A percentile compares a stretch with the other conserved stretches of the same genome.
Evolutionary conservation across 371 early-diverging fungal genomes (phyloP).

Genomic region (Mucor racemosus): DNA sequence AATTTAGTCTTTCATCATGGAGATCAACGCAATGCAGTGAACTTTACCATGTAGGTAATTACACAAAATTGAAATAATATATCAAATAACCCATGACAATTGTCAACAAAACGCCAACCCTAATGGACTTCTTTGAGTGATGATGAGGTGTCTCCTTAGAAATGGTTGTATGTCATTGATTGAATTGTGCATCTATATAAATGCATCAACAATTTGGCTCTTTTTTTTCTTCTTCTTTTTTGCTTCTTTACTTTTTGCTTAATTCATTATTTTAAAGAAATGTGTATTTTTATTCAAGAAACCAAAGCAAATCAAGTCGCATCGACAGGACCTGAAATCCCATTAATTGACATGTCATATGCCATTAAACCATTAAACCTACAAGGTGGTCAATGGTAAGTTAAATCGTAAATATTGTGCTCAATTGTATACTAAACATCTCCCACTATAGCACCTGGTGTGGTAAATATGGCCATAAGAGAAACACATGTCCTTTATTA

Average conservation of each 20-base stretch:
- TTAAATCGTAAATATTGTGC: conserved; percentile 41
- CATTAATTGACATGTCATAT: conserved; percentile 11
- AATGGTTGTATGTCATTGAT: not conserved
- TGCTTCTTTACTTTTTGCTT: not conserved
- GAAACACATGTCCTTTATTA: conserved; percentile 20
- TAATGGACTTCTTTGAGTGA: conserved; percentile 4
- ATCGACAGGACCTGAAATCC: not conserved
- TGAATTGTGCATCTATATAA: conserved; percentile 5
- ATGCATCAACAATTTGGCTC: not conserved
- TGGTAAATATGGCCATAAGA: conserved; percentile 34
- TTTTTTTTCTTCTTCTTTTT: not conserved
- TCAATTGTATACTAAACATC: not conserved
- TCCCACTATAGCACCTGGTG: conserved; percentile 24
- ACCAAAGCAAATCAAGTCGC: not conserved
- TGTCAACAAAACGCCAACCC: conserved; percentile 9
- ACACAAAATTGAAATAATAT: conserved; percentile 2
- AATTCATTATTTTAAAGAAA: not conserved
- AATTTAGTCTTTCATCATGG: conserved; percentile 4
- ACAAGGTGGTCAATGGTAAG: conserved; percentile 33
- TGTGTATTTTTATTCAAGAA: not conserved
- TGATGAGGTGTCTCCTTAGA: conserved; percentile 4
- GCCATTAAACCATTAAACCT: conserved; percentile 28
- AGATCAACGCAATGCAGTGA: conserved; percentile 15
- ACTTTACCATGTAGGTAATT: not conserved
- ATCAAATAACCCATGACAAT: conserved; percentile 17